phyloP scores from a whole-genome alignment of 805 yeast species.

The Saturnispora sekii region DNA sequence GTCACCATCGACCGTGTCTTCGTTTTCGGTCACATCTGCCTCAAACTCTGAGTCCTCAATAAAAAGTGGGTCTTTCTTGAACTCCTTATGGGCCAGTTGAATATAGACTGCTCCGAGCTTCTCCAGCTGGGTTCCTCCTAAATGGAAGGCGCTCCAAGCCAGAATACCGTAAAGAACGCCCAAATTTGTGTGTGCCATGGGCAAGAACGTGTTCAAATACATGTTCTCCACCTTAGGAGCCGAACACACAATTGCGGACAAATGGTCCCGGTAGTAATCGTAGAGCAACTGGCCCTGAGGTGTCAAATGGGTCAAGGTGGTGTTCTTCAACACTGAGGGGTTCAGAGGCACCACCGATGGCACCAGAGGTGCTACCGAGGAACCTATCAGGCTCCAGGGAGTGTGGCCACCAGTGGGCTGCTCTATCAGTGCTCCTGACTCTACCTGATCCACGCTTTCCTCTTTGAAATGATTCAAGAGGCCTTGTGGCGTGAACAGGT shows the following conservation, averaged over 20 bases:
- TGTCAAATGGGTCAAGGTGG: constrained; percentile 21
- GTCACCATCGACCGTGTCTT: constrained; percentile 17
- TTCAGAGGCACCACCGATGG: constrained; percentile 16
- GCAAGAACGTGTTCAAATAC: constrained; percentile 42
- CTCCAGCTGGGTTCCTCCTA: constrained; percentile 34
- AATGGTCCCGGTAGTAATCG: constrained; percentile 38
- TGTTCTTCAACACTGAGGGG: constrained; percentile 18
- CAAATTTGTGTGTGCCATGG: constrained; percentile 42
- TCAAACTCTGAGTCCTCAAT: constrained; percentile 14
- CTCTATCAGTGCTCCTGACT: not conserved
- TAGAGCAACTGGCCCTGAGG: constrained; percentile 29
- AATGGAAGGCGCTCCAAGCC: constrained; percentile 48
- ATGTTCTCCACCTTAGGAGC: constrained; percentile 43
- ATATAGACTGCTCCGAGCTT: constrained; percentile 41
- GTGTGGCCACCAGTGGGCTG: too few species aligned
- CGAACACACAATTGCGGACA: constrained; percentile 35
- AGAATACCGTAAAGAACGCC: constrained; percentile 43
- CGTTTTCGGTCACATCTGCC: constrained; percentile 20
- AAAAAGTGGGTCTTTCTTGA: constrained; percentile 26
- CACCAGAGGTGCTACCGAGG: too few species aligned
- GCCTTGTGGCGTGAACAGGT: constrained; percentile 1
- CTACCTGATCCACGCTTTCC: not conserved
- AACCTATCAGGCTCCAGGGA: too few species aligned
- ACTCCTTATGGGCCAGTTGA: constrained; percentile 36
- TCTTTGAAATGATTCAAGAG: not conserved